These are phyloP conservation scores for Saccharomycopsis sp. DNA, from an alignment of 805 yeast genomes.

Conservation along the genomic window DNA sequence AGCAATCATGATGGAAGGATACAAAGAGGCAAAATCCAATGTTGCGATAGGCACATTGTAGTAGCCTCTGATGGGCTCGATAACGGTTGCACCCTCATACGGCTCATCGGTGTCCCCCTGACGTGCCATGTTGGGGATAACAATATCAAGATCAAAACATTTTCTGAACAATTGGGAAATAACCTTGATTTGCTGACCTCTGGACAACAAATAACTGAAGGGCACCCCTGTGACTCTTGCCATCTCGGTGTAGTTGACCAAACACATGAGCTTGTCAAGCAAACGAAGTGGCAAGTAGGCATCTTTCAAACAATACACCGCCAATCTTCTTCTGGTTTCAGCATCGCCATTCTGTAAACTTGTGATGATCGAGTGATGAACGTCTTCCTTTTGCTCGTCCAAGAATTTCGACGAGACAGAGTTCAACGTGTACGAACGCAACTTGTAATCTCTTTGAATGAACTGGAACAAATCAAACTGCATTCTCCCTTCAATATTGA, in stretches of 20 bases:
- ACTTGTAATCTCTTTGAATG: constrained; percentile 87
- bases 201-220: constrained; percentile 71
- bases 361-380: constrained; percentile 92
- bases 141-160: constrained; percentile 76
- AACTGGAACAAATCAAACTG: constrained; percentile 90
- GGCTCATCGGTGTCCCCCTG: constrained; percentile 77
- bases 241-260: constrained; percentile 97
- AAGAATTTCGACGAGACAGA: constrained; percentile 91
- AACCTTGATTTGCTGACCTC: constrained; percentile 98
- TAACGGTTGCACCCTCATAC: constrained; percentile 98
- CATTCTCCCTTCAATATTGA: constrained; percentile 92
- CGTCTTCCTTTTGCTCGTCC: constrained; percentile 96
- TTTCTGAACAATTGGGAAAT: constrained; percentile 91
- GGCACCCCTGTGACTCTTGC: constrained; percentile 99
- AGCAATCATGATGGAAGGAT: constrained; percentile 99
- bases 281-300: constrained; percentile 86
- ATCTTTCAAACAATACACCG: constrained; percentile 95
- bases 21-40: constrained; percentile 91
- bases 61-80: constrained; percentile 92
- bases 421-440: constrained; percentile 89
- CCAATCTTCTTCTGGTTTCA: constrained; percentile 89
- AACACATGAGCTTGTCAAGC: constrained; percentile 88
- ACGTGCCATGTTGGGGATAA: constrained; percentile 80
- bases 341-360: constrained; percentile 86
- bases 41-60: constrained; percentile 97